Base-by-base conservation (phyloP, 2,329 filamentous ascomycete species). In the Ustilaginoidea virens region DNA sequence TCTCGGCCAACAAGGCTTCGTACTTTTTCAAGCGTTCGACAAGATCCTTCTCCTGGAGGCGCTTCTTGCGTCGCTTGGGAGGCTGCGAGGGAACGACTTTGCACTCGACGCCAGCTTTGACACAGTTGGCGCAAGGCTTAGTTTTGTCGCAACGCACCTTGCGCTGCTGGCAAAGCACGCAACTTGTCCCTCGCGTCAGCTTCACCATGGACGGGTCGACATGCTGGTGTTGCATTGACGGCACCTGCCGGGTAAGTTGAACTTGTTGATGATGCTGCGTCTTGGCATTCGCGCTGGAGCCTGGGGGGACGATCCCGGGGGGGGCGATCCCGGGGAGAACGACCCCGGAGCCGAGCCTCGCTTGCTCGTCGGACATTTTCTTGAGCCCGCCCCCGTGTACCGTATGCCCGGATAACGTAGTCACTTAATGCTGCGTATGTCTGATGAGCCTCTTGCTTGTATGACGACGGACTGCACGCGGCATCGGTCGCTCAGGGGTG, bases 101-200 rank as follows among this genome's bases (percentile, higher is more conserved):
- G 45, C 74, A 83, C 39, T 79, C 66, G 18, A 64, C 64, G 14
- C 61, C 54, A 29, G 68, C 63, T 49, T 68, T 75, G 45, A 71
- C 56, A 44, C 78, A 82, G 50, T 77, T 76, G 41, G 66, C 60
- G 45, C 79, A 83, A 11, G 78, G 78, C 49, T 74, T 74, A 40
- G 65, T 69, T 51, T 76, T 77, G 49, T 82, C 73, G 50, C 79
- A 83, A 34, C 74, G 74, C 23, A 83, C 66, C 48, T 83, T 83
- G 35, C 77, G 70, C 47, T 80, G 76, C 46, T 85, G 78, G 45
- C 80, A 87, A 13, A 74, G 61, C 10, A 81, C 63, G 43, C 80
- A 87, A 35, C 66, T 70, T 36, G 69, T 67, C 33, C 67, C 67
- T 28, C 68, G 59, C 22, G 66, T 71, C 39, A 72, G 50, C 48